Conservation (phyloP, 306 rosid species). For the Sphenostylis stenocarpa region DNA sequence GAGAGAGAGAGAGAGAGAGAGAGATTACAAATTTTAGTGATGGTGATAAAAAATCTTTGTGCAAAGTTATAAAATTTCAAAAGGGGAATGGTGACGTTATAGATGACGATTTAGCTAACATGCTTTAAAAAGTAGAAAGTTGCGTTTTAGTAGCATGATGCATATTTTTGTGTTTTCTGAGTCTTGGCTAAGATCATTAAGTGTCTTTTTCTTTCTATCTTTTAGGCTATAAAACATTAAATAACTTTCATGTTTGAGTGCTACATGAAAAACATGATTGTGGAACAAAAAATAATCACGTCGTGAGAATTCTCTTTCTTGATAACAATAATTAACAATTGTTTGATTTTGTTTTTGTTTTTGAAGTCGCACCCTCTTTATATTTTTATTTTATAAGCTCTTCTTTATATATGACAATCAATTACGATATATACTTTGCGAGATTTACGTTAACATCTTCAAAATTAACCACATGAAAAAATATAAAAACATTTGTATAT, state of each 20-base stretch:
- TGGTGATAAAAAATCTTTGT: background rate
- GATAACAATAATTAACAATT: too few species aligned
- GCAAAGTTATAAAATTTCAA: background rate
- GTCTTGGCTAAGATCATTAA: background rate
- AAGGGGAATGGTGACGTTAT: background rate
- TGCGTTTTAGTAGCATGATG: background rate
- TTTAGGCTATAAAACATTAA: background rate
- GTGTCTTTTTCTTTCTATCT: background rate
- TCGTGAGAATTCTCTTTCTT: too few species aligned
- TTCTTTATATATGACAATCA: too few species aligned
- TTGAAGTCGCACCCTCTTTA: too few species aligned
- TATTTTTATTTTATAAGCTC: too few species aligned
- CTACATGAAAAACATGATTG: too few species aligned
- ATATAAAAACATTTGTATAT: too few species aligned
- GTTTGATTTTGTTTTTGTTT: too few species aligned
- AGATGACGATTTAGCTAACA: conserved; percentile 7
- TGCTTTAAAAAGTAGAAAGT: background rate
- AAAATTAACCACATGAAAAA: too few species aligned
- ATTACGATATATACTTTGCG: too few species aligned
- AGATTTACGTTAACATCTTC: too few species aligned
- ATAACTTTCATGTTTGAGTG: background rate
- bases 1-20: background rate
- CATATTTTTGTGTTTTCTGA: background rate
- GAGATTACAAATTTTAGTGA: background rate
- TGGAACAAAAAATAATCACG: too few species aligned